Conservation (phyloP, 257 asterid genomes). For the Solanum okadae region DNA sequence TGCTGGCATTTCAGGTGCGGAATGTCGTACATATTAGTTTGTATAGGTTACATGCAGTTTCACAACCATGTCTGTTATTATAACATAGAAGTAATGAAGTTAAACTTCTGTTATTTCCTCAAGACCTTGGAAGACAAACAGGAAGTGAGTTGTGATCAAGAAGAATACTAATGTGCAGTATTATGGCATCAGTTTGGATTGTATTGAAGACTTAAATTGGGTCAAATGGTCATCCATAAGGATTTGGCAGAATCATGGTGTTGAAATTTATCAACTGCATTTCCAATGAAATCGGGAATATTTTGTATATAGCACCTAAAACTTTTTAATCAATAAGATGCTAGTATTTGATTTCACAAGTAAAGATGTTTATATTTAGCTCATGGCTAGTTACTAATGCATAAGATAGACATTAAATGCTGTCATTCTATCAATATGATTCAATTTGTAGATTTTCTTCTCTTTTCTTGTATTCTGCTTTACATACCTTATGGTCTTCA, state of each 20-base stretch:
- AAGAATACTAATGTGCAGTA: background rate
- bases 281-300: background rate
- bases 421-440: background rate
- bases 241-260: background rate
- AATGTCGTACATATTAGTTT: background rate
- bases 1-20: background rate
- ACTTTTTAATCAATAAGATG: background rate
- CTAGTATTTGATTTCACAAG: background rate
- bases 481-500: background rate
- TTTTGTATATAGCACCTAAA: background rate
- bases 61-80: background rate
- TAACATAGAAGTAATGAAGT: background rate
- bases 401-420: background rate
- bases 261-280: background rate
- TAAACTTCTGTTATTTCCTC: background rate
- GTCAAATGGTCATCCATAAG: background rate
- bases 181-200: background rate
- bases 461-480: background rate
- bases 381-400: background rate
- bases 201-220: background rate
- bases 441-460: background rate
- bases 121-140: background rate
- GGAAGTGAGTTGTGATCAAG: background rate
- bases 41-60: background rate
- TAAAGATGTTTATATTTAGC: background rate